A percentile compares a stretch with the other conserved stretches of the same genome.
These are phyloP conservation scores for Cyclostephanos tholiformis DNA, from an alignment of 108 stramenopile genomes.

Conservation along the genomic window DNA sequence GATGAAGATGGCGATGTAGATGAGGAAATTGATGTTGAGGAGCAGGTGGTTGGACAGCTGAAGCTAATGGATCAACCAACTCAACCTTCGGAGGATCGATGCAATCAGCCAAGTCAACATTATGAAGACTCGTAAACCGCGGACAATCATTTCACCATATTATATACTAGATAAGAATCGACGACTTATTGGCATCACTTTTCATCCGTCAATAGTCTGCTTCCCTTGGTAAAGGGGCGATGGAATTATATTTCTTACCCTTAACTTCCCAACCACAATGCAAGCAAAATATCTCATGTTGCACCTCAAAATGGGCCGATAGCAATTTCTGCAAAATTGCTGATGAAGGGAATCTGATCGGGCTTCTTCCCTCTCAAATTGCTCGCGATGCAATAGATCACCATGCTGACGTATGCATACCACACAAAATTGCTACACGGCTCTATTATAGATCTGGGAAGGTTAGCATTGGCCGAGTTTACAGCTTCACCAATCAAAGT, in stretches of 20 bases:
- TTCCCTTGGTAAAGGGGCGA: neutral
- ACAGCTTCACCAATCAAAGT: constrained; percentile 62
- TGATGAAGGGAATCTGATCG: constrained; percentile 73
- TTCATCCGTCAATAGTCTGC: neutral
- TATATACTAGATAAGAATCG: neutral
- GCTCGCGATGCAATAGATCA: constrained; percentile 57
- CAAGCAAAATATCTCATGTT: constrained; percentile 3
- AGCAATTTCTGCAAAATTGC: constrained; percentile 54
- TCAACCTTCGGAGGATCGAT: neutral
- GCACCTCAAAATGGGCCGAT: constrained; percentile 68
- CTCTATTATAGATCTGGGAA: constrained; percentile 52
- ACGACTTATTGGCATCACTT: neutral
- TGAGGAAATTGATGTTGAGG: neutral
- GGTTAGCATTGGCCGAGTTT: constrained; percentile 37
- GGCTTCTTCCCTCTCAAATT: constrained; percentile 77
- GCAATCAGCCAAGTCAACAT: neutral
- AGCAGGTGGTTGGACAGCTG: too few species aligned
- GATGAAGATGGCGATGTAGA: neutral
- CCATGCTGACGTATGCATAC: constrained; percentile 58
- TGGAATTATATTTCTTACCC: neutral
- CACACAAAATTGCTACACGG: constrained; percentile 74
- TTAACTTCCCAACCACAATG: neutral
- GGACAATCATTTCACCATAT: neutral
- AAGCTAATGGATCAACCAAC: neutral
- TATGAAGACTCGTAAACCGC: neutral